phyloP scores from a whole-genome alignment of 345 rosid species.

The Cochlearia excelsa region DNA sequence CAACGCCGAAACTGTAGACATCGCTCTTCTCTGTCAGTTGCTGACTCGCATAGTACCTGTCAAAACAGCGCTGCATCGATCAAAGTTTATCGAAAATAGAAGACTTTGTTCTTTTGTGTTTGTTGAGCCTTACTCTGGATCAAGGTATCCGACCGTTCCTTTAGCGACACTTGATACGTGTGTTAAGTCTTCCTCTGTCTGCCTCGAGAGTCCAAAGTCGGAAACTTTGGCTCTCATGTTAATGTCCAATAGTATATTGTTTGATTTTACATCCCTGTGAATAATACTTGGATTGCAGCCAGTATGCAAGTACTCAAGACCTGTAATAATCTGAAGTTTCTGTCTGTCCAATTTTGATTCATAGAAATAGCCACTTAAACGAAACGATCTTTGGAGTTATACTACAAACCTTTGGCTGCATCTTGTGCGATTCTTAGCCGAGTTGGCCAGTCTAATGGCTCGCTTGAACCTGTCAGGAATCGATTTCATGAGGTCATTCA shows the following conservation, averaged over 20 bases:
- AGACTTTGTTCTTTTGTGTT: background rate
- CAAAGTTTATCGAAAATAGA: background rate
- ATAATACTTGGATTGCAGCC: slow-evolving; percentile 96
- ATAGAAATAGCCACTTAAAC: slow-evolving; percentile 6
- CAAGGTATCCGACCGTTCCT: slow-evolving; percentile 94
- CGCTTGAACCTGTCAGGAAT: slow-evolving; percentile 50
- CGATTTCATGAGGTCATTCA: slow-evolving; percentile 6
- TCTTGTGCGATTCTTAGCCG: slow-evolving; percentile 85
- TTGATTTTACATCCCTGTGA: slow-evolving; percentile 93
- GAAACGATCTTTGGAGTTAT: slow-evolving; percentile 2
- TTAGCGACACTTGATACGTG: slow-evolving; percentile 89
- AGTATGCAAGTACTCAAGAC: slow-evolving; percentile 94
- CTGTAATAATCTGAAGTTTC: slow-evolving; percentile 50
- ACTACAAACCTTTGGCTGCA: slow-evolving; percentile 80
- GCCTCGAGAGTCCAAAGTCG: slow-evolving; percentile 95
- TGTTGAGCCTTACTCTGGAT: slow-evolving; percentile 73
- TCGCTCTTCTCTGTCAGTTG: slow-evolving; percentile 95
- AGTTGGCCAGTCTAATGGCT: slow-evolving; percentile 64
- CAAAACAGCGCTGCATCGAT: background rate
- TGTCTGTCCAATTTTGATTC: slow-evolving; percentile 33
- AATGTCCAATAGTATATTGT: slow-evolving; percentile 85
- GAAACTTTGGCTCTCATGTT: slow-evolving; percentile 97
- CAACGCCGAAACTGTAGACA: slow-evolving; percentile 96
- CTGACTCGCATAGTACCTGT: slow-evolving; percentile 87
- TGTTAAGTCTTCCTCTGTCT: slow-evolving; percentile 88